These are phyloP conservation scores for Diaporthe amygdali DNA, from an alignment of 2,329 filamentous ascomycete genomes.

Conservation along the genomic window DNA sequence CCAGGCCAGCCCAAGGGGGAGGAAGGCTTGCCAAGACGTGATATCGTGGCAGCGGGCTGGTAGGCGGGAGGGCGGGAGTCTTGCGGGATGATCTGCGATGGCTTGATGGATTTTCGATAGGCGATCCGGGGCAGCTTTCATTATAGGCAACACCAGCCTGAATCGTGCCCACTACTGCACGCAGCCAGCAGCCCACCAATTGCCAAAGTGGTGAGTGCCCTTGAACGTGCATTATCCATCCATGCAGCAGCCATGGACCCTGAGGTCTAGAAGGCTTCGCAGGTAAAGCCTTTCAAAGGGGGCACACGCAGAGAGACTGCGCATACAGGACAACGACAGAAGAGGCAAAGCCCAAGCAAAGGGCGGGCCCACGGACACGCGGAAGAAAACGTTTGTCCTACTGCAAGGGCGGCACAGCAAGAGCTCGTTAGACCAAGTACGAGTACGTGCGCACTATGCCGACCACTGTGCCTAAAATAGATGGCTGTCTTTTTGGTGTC, in stretches of 20 bases:
- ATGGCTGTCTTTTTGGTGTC: not conserved
- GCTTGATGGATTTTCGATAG: conserved; percentile 14
- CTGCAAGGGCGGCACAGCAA: not conserved
- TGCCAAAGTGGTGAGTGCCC: not conserved
- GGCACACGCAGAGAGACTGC: not conserved
- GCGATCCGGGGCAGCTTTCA: conserved; percentile 3
- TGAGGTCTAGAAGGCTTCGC: not conserved
- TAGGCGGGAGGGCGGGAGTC: not conserved
- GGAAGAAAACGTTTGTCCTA: not conserved
- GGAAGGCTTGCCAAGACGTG: conserved; percentile 3
- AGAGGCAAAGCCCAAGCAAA: not conserved
- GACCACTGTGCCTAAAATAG: conserved; percentile 1
- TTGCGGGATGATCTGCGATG: conserved; percentile 15
- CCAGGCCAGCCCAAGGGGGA: not conserved
- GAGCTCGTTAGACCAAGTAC: not conserved
- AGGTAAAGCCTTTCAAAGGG: not conserved
- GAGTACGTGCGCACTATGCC: not conserved
- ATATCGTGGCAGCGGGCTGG: conserved; percentile 12
- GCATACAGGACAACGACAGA: not conserved
- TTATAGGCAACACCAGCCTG: not conserved
- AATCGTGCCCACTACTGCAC: not conserved
- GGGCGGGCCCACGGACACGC: not conserved
- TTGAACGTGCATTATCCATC: too few relatives aligned
- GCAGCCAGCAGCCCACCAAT: not conserved
- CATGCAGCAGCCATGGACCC: not conserved